phyloP scores from a whole-genome alignment of 1,284 basidiomycete species.

The Ceratobasidium sp. region DNA sequence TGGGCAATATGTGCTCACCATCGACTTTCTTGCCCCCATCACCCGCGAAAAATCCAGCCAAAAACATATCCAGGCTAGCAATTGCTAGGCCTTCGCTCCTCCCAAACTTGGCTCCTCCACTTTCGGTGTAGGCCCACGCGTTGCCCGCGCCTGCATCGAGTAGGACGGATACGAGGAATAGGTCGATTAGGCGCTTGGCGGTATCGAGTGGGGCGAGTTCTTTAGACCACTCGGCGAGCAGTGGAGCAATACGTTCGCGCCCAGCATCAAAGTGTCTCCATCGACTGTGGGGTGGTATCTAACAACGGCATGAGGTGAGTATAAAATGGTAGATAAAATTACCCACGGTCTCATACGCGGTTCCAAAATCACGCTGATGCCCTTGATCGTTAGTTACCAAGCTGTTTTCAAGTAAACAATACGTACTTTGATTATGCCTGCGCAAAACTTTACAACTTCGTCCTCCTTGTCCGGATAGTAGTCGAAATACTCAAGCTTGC shows the following conservation, averaged over 20 bases:
- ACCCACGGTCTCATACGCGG: constrained; percentile 72
- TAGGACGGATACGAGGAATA: constrained; percentile 93
- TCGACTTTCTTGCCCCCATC: constrained; percentile 75
- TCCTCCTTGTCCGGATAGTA: constrained; percentile 83
- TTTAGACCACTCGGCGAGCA: constrained; percentile 70
- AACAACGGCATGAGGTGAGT: constrained; percentile 5
- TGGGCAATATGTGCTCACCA: constrained; percentile 64
- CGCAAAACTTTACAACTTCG: constrained; percentile 84
- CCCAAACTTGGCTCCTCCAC: constrained; percentile 71
- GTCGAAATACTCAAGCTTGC: constrained; percentile 86
- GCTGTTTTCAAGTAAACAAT: background rate
- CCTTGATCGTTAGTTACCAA: background rate
- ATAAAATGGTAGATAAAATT: background rate
- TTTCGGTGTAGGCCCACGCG: constrained; percentile 83
- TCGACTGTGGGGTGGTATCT: constrained; percentile 92
- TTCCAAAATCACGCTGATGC: constrained; percentile 83
- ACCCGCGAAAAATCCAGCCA: constrained; percentile 85
- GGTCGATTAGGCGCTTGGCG: constrained; percentile 83
- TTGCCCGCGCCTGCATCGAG: constrained; percentile 95
- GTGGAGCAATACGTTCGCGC: constrained; percentile 73
- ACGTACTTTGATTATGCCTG: constrained; percentile 79
- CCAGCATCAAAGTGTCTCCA: constrained; percentile 88
- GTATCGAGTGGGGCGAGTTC: constrained; percentile 69
- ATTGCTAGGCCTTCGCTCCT: constrained; percentile 94
- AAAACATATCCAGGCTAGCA: constrained; percentile 92